A percentile compares a stretch with the other conserved stretches of the same genome.
Conservation (phyloP, 805 yeast species). For the Pichia insulana region DNA sequence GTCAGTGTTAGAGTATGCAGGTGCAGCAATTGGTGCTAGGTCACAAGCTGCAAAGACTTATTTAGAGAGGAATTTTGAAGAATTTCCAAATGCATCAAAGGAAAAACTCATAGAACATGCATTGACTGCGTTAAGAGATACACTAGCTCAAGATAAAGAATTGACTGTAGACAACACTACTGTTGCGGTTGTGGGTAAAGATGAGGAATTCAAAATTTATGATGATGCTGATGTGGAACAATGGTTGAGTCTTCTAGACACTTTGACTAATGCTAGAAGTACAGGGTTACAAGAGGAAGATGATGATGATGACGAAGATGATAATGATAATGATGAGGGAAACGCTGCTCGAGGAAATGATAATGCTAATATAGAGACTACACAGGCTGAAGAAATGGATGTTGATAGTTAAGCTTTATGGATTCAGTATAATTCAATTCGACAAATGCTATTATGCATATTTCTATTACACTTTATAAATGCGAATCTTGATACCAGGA, state of each 20-base stretch:
- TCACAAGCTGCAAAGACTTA: slow-evolving; percentile 98
- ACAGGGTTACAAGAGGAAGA: slow-evolving; percentile 30
- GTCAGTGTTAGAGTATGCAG: slow-evolving; percentile 80
- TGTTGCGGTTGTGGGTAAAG: slow-evolving; percentile 87
- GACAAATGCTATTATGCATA: not conserved
- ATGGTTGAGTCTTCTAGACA: slow-evolving; percentile 71
- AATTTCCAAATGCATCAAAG: slow-evolving; percentile 47
- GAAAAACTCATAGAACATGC: slow-evolving; percentile 81
- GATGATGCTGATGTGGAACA: slow-evolving; percentile 83
- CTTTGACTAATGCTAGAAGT: slow-evolving; percentile 49
- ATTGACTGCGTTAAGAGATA: slow-evolving; percentile 85
- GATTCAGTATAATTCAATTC: not conserved
- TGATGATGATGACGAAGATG: slow-evolving; percentile 22
- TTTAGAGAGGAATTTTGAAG: slow-evolving; percentile 75
- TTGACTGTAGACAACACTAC: slow-evolving; percentile 77
- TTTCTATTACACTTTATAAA: slow-evolving; percentile 5
- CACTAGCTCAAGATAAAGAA: slow-evolving; percentile 90
- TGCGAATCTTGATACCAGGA: slow-evolving; percentile 42
- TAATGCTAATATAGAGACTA: slow-evolving; percentile 8
- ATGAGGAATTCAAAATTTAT: slow-evolving; percentile 55
- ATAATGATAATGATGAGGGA: slow-evolving; percentile 22
- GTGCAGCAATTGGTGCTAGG: slow-evolving; percentile 96
- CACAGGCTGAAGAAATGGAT: slow-evolving; percentile 10
- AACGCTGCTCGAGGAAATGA: slow-evolving; percentile 26
- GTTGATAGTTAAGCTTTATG: slow-evolving; percentile 5